These are phyloP conservation scores for Akanthomyces muscarius DNA, from an alignment of 2,329 filamentous ascomycete species.

Conservation along the genomic window DNA sequence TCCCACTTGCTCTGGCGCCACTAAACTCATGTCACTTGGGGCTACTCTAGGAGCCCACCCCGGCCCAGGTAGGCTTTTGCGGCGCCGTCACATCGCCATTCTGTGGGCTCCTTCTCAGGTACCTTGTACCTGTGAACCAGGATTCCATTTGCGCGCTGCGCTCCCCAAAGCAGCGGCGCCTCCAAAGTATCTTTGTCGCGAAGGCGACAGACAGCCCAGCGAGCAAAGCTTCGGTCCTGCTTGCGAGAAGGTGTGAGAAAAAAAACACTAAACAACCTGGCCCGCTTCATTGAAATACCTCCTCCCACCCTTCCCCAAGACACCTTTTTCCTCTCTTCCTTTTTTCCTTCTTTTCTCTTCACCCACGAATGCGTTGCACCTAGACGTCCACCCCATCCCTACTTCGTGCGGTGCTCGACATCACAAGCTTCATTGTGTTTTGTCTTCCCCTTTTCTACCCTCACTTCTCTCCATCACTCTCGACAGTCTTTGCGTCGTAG, in stretches of 20 bases:
- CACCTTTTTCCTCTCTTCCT: conserved; percentile 26
- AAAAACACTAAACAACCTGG: conserved; percentile 15
- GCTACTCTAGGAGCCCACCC: background rate
- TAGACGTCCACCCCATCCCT: conserved; percentile 37
- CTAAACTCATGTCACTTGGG: conserved; percentile 15
- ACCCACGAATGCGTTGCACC: conserved; percentile 49
- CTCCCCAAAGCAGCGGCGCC: conserved; percentile 3
- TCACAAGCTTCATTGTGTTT: conserved; percentile 26
- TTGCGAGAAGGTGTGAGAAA: conserved; percentile 12
- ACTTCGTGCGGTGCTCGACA: conserved; percentile 47
- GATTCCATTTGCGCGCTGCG: conserved; percentile 4
- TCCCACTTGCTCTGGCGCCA: conserved; percentile 15
- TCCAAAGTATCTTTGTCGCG: conserved; percentile 6
- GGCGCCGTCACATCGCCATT: conserved; percentile 2
- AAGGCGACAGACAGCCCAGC: background rate
- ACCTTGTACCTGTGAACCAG: background rate
- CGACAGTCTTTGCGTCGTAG: background rate
- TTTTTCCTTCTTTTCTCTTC: conserved; percentile 36
- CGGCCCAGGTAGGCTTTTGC: background rate
- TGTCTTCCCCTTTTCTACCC: conserved; percentile 23
- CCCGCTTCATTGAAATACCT: conserved; percentile 37
- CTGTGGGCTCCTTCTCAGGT: background rate
- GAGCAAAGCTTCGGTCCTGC: conserved; percentile 10
- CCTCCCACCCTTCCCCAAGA: conserved; percentile 31
- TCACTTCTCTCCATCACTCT: conserved; percentile 20